phyloP scores from a whole-genome alignment of 768 basidiomycete genomes.

The Suillus tomentosus region DNA sequence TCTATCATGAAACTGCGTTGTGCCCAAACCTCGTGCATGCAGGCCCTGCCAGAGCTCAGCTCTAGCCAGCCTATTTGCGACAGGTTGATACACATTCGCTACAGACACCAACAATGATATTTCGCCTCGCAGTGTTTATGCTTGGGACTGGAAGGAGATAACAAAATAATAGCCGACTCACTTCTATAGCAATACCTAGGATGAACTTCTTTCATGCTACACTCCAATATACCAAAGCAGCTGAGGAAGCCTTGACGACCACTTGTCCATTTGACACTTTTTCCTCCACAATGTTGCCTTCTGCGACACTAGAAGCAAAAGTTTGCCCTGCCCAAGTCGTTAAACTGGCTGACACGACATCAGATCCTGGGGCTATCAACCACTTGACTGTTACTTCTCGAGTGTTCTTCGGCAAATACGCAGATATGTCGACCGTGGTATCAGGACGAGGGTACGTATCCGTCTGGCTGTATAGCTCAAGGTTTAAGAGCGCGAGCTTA shows the following conservation, averaged over 20 bases:
- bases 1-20: neutral
- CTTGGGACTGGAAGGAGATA: neutral
- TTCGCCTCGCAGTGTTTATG: neutral
- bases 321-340: slow-evolving; percentile 56
- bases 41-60: neutral
- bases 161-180: neutral
- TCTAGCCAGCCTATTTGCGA: neutral
- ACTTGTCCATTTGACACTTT: slow-evolving; percentile 35
- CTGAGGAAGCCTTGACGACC: slow-evolving; percentile 40
- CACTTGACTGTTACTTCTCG: slow-evolving; percentile 40
- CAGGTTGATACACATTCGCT: neutral
- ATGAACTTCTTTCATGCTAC: neutral
- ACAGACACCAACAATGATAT: neutral
- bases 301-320: slow-evolving; percentile 40
- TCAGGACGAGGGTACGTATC: slow-evolving; percentile 42
- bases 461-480: slow-evolving; percentile 54
- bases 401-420: slow-evolving; percentile 34
- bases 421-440: slow-evolving; percentile 48
- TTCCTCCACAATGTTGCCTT: slow-evolving; percentile 43
- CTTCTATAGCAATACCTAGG: neutral
- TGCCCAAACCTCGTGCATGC: neutral
- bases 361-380: slow-evolving; percentile 50
- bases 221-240: slow-evolving; percentile 37
- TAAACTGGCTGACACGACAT: slow-evolving; percentile 43
- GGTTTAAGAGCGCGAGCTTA: slow-evolving; percentile 51